Percentiles rank a stretch among this genome's conserved stretches.
These are phyloP conservation scores for Ophiocordyceps camponoti-rufipedis DNA, from an alignment of 2,329 filamentous ascomycete genomes.

Conservation along the genomic window DNA sequence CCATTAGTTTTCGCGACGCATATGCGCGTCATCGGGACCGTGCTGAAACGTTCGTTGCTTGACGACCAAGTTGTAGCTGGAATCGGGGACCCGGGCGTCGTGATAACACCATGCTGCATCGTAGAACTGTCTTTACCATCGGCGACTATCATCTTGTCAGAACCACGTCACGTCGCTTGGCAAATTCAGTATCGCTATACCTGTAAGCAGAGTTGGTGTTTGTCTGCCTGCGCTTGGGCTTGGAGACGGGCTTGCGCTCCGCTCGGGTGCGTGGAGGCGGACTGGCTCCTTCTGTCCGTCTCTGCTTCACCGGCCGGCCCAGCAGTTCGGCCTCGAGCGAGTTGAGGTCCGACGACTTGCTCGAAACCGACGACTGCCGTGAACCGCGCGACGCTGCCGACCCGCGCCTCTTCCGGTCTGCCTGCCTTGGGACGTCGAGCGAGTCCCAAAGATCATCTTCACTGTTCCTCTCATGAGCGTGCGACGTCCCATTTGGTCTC, in stretches of 20 bases:
- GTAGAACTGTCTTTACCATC: constrained; percentile 10
- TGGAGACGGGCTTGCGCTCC: constrained; percentile 5
- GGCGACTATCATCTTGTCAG: constrained; percentile 10
- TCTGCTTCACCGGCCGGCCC: constrained; percentile 14
- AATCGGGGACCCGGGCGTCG: background rate
- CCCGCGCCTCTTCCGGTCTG: constrained; percentile 5
- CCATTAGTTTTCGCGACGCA: background rate
- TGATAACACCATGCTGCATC: background rate
- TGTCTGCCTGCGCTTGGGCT: constrained; percentile 13
- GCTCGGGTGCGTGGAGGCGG: constrained; percentile 6
- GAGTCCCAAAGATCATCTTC: constrained; percentile 1
- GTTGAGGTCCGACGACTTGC: constrained; percentile 17
- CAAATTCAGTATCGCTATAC: constrained; percentile 7
- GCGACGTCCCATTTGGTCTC: background rate
- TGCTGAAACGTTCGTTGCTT: background rate
- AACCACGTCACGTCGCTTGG: background rate
- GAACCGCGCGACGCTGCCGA: constrained; percentile 9
- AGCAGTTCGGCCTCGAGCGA: constrained; percentile 20
- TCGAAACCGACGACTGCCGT: constrained; percentile 12
- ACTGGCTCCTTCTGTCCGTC: constrained; percentile 8
- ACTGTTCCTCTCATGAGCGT: background rate
- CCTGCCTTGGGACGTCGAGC: constrained; percentile 2
- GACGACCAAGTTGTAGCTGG: background rate
- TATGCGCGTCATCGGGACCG: background rate
- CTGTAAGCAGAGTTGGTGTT: constrained; percentile 20